Percentiles rank a stretch among this genome's conserved stretches.
These are phyloP conservation scores for Tulasnella sp. DNA, from an alignment of 768 basidiomycete genomes.

Conservation along the genomic window DNA sequence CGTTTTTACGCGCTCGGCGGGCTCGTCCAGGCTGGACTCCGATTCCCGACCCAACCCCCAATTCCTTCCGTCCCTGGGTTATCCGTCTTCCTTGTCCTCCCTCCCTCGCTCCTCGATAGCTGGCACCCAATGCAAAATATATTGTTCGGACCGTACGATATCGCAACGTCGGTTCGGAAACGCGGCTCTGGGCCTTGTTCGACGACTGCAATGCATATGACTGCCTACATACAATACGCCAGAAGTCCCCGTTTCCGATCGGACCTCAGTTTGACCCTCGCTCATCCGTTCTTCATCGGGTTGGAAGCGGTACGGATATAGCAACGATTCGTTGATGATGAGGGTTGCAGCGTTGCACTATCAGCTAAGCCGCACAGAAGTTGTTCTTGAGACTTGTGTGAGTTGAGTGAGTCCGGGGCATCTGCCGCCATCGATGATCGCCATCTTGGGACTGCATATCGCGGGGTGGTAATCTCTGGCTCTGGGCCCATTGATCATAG, in stretches of 20 bases:
- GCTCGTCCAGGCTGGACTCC: conserved; percentile 1
- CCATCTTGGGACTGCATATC: neutral
- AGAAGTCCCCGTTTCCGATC: neutral
- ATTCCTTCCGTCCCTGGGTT: neutral
- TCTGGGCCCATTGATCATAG: neutral
- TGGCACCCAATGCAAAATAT: neutral
- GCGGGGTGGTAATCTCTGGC: neutral
- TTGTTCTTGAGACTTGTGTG: conserved; percentile 2
- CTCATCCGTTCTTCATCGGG: conserved; percentile 1
- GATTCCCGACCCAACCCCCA: neutral
- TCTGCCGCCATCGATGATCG: neutral
- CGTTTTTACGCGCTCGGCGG: too few relatives aligned
- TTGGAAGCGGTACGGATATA: neutral
- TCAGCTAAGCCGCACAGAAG: neutral
- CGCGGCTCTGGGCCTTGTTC: neutral
- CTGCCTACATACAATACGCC: neutral
- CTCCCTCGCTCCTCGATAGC: neutral
- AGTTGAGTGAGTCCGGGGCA: neutral
- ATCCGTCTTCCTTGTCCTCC: neutral
- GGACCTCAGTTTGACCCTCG: neutral
- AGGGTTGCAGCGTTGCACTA: neutral
- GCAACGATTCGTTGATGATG: neutral
- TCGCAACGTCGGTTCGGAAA: neutral
- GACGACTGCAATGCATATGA: neutral
- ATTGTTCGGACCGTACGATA: neutral